Percentiles rank a stretch among this genome's conserved stretches.
These are phyloP conservation scores for Trifolium pratense DNA, from an alignment of 306 rosid species.

Conservation along the genomic window DNA sequence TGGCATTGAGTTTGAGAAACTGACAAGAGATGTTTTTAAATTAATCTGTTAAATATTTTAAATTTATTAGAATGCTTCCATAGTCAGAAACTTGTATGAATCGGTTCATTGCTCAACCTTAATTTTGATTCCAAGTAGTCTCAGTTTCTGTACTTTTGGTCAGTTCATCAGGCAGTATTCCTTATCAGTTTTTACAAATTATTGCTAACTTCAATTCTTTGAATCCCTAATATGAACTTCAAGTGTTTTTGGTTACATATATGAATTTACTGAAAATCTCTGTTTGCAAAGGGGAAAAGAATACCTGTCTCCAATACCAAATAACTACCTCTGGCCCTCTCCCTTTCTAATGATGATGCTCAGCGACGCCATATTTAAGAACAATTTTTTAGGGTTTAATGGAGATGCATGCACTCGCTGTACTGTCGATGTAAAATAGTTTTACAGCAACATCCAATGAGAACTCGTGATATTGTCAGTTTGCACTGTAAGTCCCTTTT, in stretches of 20 bases:
- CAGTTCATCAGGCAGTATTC: background rate
- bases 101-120: background rate
- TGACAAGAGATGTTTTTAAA: constrained; percentile 5
- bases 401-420: background rate
- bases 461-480: background rate
- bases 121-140: constrained; percentile 8
- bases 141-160: background rate
- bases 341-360: background rate
- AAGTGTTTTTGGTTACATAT: background rate
- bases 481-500: background rate
- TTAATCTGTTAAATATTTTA: constrained; percentile 1
- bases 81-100: background rate
- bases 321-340: background rate
- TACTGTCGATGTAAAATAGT: background rate
- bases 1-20: constrained; percentile 3
- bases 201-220: background rate
- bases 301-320: background rate
- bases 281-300: constrained; percentile 23
- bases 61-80: constrained; percentile 11
- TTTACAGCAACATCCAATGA: background rate
- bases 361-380: background rate
- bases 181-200: background rate
- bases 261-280: background rate
- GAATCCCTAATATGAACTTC: background rate
- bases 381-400: background rate